Evolutionary conservation across 768 basidiomycete genomes (phyloP), one percentile per base, ranked within the genome.

Genomic region (Phaffia australis): DNA sequence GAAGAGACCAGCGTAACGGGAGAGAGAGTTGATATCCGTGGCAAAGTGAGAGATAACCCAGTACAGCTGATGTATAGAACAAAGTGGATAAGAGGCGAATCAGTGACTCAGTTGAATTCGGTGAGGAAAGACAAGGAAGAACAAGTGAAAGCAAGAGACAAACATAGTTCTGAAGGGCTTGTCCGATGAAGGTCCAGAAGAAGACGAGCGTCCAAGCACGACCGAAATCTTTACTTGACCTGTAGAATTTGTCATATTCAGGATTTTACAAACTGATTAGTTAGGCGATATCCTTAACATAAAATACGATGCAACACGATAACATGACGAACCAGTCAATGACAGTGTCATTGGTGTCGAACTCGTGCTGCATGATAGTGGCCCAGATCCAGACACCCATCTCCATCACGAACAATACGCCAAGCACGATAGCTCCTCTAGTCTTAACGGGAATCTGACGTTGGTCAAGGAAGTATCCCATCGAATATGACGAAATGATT

Each of bases 331-430:
- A 58, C 57, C 57, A 58, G 11, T 58, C 57, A 14, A 58, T 29
- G 19, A 58, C 30, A n/a, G 57, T 32, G 11, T 30, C 21, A 5
- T 21, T 29, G 65, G 65, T 70, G 69, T 69, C 70, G 69, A 71
- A 71, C 63, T 71, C 58, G 35, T 67, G 32, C 66, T 73, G 70
- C 32, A 73, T 66, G 35, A 73, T 49, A 54, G 65, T 68, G n/a
- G 73, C 71, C 68, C 71, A 71, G 64, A 73, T 70, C 73, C 73
- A 73, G 8, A 68, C 69, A 8, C 71, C 73, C 56, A 64, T 68
- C 29, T 71, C 69, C 63, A 71, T 56, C 32, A 58, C 54, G 25
- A 73, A 70, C 51, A 73, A 70, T 8, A 63, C 18, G 51, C 60
- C 47, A 61, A 71, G 55, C 15, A 63, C 65, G 59, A 35, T 62